Percentiles rank a stretch among this genome's conserved stretches.
Conservation (phyloP, 75 land plant species). For the Pinus albicaulis region DNA sequence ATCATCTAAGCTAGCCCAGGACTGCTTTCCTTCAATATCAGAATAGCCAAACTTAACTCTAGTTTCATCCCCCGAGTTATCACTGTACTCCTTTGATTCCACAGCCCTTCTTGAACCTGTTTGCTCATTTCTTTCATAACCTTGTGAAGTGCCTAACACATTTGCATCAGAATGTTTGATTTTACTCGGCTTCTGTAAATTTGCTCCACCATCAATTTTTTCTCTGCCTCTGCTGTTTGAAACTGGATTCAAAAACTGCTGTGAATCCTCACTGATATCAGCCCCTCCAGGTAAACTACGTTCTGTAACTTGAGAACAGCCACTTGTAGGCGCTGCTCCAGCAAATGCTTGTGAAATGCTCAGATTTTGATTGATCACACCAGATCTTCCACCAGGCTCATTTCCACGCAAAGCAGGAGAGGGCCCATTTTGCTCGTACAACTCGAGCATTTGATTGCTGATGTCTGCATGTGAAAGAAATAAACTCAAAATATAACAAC, state of each 20-base stretch:
- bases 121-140: slow-evolving; percentile 11
- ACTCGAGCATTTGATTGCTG: slow-evolving; percentile 63
- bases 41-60: slow-evolving; percentile 1
- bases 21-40: slow-evolving; percentile 20
- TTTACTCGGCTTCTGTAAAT: background rate
- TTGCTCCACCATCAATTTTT: slow-evolving; percentile 15
- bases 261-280: background rate
- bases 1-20: slow-evolving; percentile 42
- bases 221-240: background rate
- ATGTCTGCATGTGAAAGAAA: slow-evolving; percentile 43
- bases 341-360: slow-evolving; percentile 3
- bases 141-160: slow-evolving; percentile 7
- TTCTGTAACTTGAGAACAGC: slow-evolving; percentile 10
- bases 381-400: slow-evolving; percentile 38
- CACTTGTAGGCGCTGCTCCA: slow-evolving; percentile 17
- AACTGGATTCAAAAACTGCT: background rate
- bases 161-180: slow-evolving; percentile 16
- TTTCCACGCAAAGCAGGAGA: slow-evolving; percentile 24
- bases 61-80: background rate
- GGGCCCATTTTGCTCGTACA: slow-evolving; percentile 43
- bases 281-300: background rate
- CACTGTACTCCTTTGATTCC: slow-evolving; percentile 8
- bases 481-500: background rate
- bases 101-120: slow-evolving; percentile 11
- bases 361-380: slow-evolving; percentile 7